Percentiles rank a stretch among this genome's conserved stretches.
phyloP scores from a whole-genome alignment of 75 land plant genomes.

The Ceratopteris richardii region DNA sequence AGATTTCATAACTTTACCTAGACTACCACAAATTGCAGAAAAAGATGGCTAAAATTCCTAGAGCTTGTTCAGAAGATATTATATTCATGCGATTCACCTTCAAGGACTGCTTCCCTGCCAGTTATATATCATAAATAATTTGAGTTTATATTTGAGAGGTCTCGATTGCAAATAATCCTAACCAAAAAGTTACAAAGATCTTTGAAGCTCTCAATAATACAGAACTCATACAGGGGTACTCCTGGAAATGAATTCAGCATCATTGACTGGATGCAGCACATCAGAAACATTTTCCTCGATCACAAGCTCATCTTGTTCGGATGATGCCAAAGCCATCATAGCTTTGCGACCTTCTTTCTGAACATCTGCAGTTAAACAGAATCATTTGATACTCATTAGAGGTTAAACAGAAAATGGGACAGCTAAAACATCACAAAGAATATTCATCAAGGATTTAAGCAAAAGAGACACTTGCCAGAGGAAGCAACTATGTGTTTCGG shows the following conservation, averaged over 20 bases:
- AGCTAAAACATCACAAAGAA: too few relatives aligned
- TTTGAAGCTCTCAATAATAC: too few relatives aligned
- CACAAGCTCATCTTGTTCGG: conserved; percentile 8
- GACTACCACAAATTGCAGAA: too few relatives aligned
- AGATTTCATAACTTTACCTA: too few relatives aligned
- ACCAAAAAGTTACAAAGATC: not conserved
- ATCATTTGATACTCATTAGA: not conserved
- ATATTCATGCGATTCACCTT: too few relatives aligned
- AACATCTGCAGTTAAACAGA: conserved; percentile 34
- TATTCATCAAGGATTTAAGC: too few relatives aligned
- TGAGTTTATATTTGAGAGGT: too few relatives aligned
- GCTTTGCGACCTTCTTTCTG: conserved; percentile 80
- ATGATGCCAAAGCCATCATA: conserved; percentile 58
- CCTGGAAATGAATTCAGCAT: not conserved
- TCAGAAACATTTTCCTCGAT: conserved; percentile 4
- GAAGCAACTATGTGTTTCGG: conserved; percentile 47
- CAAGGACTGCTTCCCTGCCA: too few relatives aligned
- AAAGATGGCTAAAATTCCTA: too few relatives aligned
- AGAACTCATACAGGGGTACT: conserved; percentile 2
- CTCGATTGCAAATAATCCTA: too few relatives aligned
- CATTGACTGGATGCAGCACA: conserved; percentile 6
- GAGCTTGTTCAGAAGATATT: too few relatives aligned
- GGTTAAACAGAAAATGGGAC: not conserved
- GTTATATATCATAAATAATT: too few relatives aligned
- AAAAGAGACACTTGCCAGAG: conserved; percentile 37